Conservation (phyloP, 352 stramenopile species). For the Phytophthora rubi region DNA sequence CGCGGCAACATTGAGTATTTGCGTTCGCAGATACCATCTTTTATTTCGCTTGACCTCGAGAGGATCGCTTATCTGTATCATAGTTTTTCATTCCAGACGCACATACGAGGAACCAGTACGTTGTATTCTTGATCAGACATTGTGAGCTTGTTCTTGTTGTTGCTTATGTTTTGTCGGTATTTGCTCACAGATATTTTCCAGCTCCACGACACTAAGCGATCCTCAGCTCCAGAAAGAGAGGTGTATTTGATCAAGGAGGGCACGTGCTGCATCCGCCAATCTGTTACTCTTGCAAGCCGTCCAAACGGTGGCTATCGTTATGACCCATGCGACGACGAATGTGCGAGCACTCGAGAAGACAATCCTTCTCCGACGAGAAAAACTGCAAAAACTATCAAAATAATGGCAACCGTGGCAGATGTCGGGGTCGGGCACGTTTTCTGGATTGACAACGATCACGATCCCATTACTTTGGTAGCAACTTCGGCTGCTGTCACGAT, state of each 20-base stretch:
- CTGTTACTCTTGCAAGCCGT: conserved; percentile 22
- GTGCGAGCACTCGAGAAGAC: background rate
- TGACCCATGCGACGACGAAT: conserved; percentile 9
- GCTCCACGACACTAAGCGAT: conserved; percentile 24
- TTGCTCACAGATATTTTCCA: conserved; percentile 49
- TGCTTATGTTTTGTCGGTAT: background rate
- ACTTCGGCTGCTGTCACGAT: conserved; percentile 54
- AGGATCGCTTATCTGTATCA: conserved; percentile 65
- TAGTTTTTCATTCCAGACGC: conserved; percentile 51
- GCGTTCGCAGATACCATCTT: conserved; percentile 45
- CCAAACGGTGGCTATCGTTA: background rate
- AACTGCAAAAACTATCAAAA: conserved; percentile 25
- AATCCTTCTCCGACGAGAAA: conserved; percentile 1
- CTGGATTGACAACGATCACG: conserved; percentile 45
- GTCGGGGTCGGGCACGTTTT: conserved; percentile 60
- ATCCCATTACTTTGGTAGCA: conserved; percentile 54
- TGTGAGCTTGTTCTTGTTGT: conserved; percentile 1
- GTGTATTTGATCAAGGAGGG: conserved; percentile 64
- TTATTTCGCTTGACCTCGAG: conserved; percentile 58
- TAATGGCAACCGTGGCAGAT: conserved; percentile 61
- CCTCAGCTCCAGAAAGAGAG: conserved; percentile 13
- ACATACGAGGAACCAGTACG: conserved; percentile 53
- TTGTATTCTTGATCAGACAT: background rate
- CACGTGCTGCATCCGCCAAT: conserved; percentile 52
- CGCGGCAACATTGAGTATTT: conserved; percentile 58